Evolutionary conservation across 495 filamentous ascomycete species (phyloP).

Genomic region (Penicillium turbatum): DNA sequence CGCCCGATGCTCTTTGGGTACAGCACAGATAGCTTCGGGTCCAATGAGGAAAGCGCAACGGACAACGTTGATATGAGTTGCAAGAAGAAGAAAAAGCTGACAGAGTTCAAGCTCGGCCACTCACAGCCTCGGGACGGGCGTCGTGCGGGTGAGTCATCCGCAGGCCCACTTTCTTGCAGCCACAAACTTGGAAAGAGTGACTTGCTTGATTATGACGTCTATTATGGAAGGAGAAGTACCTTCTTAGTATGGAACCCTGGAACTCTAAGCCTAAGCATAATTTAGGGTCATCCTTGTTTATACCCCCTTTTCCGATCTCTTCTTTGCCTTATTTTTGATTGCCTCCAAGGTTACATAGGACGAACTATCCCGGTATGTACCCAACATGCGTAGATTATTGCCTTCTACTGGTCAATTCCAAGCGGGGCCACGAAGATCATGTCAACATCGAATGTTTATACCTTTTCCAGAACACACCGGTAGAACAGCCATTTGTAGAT

Average conservation of each 20-base stretch:
- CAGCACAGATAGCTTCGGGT: conserved; percentile 3
- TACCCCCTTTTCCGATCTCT: not conserved
- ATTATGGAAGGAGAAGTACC: not conserved
- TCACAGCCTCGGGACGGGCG: conserved; percentile 26
- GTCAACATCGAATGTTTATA: conserved; percentile 1
- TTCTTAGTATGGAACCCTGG: not conserved
- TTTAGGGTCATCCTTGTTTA: not conserved
- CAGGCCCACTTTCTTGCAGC: conserved; percentile 18
- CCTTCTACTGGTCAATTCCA: not conserved
- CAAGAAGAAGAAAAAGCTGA: conserved; percentile 17
- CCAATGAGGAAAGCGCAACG: conserved; percentile 29
- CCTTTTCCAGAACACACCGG: conserved; percentile 4
- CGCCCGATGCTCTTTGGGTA: conserved; percentile 19
- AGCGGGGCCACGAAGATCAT: conserved; percentile 4
- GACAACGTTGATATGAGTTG: conserved; percentile 22
- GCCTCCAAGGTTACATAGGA: not conserved
- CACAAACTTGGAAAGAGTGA: not conserved
- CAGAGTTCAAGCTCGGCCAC: conserved; percentile 20
- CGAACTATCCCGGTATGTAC: not conserved
- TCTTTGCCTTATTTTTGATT: not conserved
- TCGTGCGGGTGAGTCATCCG: conserved; percentile 35
- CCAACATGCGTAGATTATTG: not conserved
- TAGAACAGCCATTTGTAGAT: not conserved
- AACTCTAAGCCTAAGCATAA: not conserved
- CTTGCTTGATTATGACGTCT: conserved; percentile 3